Conservation (phyloP, 1,139 yeast genomes). For the Suzukiozyma palmioleophila region DNA sequence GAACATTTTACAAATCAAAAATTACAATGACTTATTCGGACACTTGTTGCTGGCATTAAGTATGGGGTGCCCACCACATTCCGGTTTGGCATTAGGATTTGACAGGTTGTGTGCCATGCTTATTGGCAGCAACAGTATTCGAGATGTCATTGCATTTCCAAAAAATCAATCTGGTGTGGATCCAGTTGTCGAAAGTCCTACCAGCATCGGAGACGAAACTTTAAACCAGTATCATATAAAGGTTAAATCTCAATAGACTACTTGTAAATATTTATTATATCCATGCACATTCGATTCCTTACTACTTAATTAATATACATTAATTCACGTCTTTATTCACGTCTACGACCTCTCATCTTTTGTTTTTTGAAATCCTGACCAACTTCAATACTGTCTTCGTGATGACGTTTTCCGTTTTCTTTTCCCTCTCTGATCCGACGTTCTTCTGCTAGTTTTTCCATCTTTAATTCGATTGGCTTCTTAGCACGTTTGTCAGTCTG, state of each 20-base stretch:
- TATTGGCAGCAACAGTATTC: constrained; percentile 64
- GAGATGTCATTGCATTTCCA: constrained; percentile 96
- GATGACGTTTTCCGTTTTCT: constrained; percentile 16
- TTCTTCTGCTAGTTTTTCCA: constrained; percentile 37
- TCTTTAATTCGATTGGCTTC: constrained; percentile 42
- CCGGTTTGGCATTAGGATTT: constrained; percentile 93
- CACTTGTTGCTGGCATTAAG: constrained; percentile 78
- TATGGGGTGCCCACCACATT: constrained; percentile 98
- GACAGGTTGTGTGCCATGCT: constrained; percentile 92
- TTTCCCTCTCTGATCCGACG: constrained; percentile 26
- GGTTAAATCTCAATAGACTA: constrained; percentile 9
- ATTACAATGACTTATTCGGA: constrained; percentile 70
- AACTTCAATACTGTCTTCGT: constrained; percentile 15
- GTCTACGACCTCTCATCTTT: constrained; percentile 27
- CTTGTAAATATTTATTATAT: constrained; percentile 3
- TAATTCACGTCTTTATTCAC: constrained; percentile 8
- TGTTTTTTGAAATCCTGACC: constrained; percentile 14
- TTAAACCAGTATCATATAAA: constrained; percentile 48
- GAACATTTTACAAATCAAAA: constrained; percentile 47
- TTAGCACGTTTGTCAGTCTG: constrained; percentile 19
- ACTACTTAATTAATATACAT: constrained; percentile 4
- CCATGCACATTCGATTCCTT: constrained; percentile 3
- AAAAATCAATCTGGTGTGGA: constrained; percentile 87
- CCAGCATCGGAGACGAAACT: constrained; percentile 47
- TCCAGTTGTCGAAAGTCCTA: constrained; percentile 84